Base-by-base conservation (phyloP, 441 rosid species). In the Jatropha podagrica region DNA sequence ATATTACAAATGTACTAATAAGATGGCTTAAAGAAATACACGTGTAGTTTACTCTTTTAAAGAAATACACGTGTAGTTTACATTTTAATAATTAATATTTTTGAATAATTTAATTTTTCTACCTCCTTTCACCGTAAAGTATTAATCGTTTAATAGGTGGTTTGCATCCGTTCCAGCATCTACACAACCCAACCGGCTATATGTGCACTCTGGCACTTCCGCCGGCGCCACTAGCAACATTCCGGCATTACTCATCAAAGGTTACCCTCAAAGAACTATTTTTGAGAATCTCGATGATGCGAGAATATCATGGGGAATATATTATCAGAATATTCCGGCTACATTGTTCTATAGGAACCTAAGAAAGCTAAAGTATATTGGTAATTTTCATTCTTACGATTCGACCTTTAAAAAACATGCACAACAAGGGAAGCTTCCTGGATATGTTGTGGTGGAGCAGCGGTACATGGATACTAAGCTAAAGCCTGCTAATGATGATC, bases 121-220 rank as follows among this genome's bases (percentile, higher is more conserved):
- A 3, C 46, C 1, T 42, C 9, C 3, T 42, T 42, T 42, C 3
- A 44, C 48, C 9, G 7, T 44, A 6, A 44, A 44, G 10, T 7
- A 44, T 44, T 44, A 11, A 1, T 7, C 1, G 48, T 26, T 11
- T 55, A 26, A 0, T 58, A 92, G 97, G 86, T 94, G 97, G 98
- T 94, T 94, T 69, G 98, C 98, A 26, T 88, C 97, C 0, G 96
- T 94, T 13, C 98, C 98, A 18, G 40, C 97, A 26, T 94, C 96
- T 0, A 92, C 98, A 18, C 98, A 94, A 61, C 98, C 96, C 18
- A 91, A 94, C 82, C 83, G 98, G 23, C 83, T 94, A 10, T 92
- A 51, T 77, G 94, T 94, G 10, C 97, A 94, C 81, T 90, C 97
- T 0, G 95, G 74, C 17, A 90, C 97, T 0, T 92, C 98, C 3